phyloP scores from a whole-genome alignment of 2,329 filamentous ascomycete species.

The Dothideomycetidae sp. region DNA sequence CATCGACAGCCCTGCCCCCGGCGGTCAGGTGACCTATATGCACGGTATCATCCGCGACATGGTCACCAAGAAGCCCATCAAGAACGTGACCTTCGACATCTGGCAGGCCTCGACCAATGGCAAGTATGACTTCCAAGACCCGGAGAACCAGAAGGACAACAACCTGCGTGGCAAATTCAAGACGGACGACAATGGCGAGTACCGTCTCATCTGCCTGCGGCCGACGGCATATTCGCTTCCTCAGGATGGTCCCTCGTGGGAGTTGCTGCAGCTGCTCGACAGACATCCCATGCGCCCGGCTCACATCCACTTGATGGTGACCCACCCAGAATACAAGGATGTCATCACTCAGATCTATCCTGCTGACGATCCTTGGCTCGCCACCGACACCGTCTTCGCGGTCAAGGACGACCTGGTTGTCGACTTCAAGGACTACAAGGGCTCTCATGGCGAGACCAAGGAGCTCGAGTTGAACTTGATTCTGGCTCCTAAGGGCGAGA shows the following conservation, averaged over 20 bases:
- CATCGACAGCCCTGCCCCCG: constrained; percentile 45
- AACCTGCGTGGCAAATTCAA: constrained; percentile 66
- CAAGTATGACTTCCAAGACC: constrained; percentile 57
- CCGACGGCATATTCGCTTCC: constrained; percentile 61
- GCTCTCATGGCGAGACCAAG: constrained; percentile 22
- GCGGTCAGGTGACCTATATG: constrained; percentile 50
- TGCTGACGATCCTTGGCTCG: constrained; percentile 42
- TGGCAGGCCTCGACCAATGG: constrained; percentile 53
- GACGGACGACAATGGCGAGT: constrained; percentile 54
- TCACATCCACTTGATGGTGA: constrained; percentile 45
- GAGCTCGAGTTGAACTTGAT: constrained; percentile 11
- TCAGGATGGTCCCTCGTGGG: constrained; percentile 44
- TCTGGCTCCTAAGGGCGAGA: constrained; percentile 9
- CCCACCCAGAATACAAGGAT: constrained; percentile 41
- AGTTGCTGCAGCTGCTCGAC: constrained; percentile 40
- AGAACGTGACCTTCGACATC: constrained; percentile 57
- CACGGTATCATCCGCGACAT: constrained; percentile 54
- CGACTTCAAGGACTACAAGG: constrained; percentile 38
- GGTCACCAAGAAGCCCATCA: constrained; percentile 51
- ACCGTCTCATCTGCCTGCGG: constrained; percentile 60
- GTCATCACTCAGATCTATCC: constrained; percentile 46
- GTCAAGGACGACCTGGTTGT: constrained; percentile 48
- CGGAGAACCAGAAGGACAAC: constrained; percentile 54
- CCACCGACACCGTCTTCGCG: constrained; percentile 46
- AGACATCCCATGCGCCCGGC: constrained; percentile 47